Evolutionary conservation across 495 filamentous ascomycete genomes (phyloP), one percentile per base, ranked within the genome.

Genomic region (Xylaria grammica): DNA sequence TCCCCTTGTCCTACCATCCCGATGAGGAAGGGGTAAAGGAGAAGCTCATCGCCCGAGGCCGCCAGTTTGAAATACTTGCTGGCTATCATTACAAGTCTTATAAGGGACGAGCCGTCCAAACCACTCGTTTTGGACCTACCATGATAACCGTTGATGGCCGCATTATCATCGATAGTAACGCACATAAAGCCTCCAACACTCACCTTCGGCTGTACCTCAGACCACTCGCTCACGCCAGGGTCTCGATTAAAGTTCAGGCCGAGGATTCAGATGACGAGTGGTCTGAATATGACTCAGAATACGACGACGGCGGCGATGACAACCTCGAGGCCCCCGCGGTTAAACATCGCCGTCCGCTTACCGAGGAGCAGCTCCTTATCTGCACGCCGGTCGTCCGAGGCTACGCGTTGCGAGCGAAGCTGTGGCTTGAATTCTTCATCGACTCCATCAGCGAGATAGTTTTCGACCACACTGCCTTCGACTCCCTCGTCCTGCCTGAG

Each of bases 11-110:
- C 5, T 88, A 83, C 67, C 87, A 90, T 71, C 61, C 73, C 0
- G 73, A 85, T 9, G 70, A 73, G 50, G 74, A 81, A 0, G 72
- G 60, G 11, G 65, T 87, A 15, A 62, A 49, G 1, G 73, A 73
- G 27, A 48, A 67, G 6, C 67, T 87, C 45, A 70, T 81, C 8
- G 72, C 75, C 46, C 77, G 81, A 6, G 86, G 85, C n/a, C 77
- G 75, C 54, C 50, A 69, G 8, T 87, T 85, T 64, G 80, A 86
- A 64, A 65, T 68, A 29, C 79, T 87, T 22, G 78, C 79, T 44
- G 88, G 89, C 2, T 83, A 82, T 48, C 82, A 88, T 65, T 89
- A 88, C 78, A 87, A 84, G 69, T 69, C 78, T 7, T 90, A 89
- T 67, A 72, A 80, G 22, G 89, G 86, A 24, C 64, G 50, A 29